Evolutionary conservation across 1,139 yeast genomes (phyloP), one percentile per base, ranked within the genome.

Genomic region (Hyphopichia fennica): DNA sequence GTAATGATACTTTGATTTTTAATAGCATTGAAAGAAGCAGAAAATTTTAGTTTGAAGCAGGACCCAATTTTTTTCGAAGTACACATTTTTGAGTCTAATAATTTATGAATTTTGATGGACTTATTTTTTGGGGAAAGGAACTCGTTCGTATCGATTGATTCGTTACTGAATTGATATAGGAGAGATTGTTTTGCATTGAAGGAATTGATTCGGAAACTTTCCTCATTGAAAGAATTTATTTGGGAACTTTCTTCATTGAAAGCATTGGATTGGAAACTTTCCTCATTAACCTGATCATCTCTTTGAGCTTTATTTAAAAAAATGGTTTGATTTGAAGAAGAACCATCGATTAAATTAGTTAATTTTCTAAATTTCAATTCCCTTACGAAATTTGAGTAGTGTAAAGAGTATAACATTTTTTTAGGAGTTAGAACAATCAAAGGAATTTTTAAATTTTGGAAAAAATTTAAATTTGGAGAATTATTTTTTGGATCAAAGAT

Each of bases 371-470:
- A 80, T 39, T 79, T 68, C 18, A 89, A 55, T 54, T 89, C 96
- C 18, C 77, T 74, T 3, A 87, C 95, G 58, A 88, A 83, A 25
- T 72, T 72, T 2, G 84, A 72, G 39, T 81, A 83, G 45, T 81
- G 82, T 44, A 90, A 63, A 0, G 96, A 96, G 52, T 78, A 74
- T 8, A 91, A 65, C 41, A 87, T 81, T 56, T 85, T 89, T 49
- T 85, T 74, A 0, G 91, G 86, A n/a, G 82, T 81, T 63, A 87
- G 79, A 0, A 64, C 61, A 7, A 72, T 64, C 3, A 56, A 39
- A 1, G 59, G 53, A 3, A 67, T 49, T 4, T 52, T 56, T 11
- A 69, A 50, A 1, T 63, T 52, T 0, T 59, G 45, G 34, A 79
- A 62, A 44, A 78, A 63, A 18, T 49, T 35, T 31, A 63, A 43